Evolutionary conservation across 495 filamentous ascomycete genomes (phyloP).

Genomic region (Cercophora samala): DNA sequence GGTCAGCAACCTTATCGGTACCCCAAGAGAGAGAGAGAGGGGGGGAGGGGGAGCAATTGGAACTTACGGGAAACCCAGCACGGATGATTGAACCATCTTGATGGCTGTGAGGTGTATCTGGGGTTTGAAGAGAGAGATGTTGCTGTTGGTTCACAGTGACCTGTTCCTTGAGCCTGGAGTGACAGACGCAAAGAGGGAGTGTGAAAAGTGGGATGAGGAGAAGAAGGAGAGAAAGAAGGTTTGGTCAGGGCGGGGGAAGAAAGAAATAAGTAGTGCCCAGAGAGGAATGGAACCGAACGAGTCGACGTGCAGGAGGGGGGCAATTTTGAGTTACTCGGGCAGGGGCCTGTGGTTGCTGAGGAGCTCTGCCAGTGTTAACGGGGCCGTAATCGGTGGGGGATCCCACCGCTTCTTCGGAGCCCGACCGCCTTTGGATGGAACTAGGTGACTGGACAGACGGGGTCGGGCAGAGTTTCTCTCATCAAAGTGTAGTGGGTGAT

Average conservation of each 20-base stretch:
- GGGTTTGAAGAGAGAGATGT: slow-evolving; percentile 17
- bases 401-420: slow-evolving; percentile 22
- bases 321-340: slow-evolving; percentile 17
- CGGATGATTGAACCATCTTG: slow-evolving; percentile 75
- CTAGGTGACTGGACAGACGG: background rate
- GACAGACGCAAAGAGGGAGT: slow-evolving; percentile 13
- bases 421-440: slow-evolving; percentile 19
- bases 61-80: slow-evolving; percentile 39
- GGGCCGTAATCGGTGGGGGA: slow-evolving; percentile 29
- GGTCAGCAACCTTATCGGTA: slow-evolving; percentile 66
- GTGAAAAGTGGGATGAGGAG: slow-evolving; percentile 17
- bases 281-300: slow-evolving; percentile 3
- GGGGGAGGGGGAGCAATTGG: background rate
- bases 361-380: background rate
- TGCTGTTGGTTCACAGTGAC: slow-evolving; percentile 12
- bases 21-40: background rate
- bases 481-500: too few relatives aligned
- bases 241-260: background rate
- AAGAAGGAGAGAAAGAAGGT: slow-evolving; percentile 14
- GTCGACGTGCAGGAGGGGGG: slow-evolving; percentile 19
- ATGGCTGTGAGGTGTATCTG: slow-evolving; percentile 20
- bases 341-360: slow-evolving; percentile 3
- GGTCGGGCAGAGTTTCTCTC: too few relatives aligned
- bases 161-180: slow-evolving; percentile 17
- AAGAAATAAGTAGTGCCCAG: slow-evolving; percentile 1